phyloP scores from a whole-genome alignment of 139 green algal species.

The Volvox africanus region DNA sequence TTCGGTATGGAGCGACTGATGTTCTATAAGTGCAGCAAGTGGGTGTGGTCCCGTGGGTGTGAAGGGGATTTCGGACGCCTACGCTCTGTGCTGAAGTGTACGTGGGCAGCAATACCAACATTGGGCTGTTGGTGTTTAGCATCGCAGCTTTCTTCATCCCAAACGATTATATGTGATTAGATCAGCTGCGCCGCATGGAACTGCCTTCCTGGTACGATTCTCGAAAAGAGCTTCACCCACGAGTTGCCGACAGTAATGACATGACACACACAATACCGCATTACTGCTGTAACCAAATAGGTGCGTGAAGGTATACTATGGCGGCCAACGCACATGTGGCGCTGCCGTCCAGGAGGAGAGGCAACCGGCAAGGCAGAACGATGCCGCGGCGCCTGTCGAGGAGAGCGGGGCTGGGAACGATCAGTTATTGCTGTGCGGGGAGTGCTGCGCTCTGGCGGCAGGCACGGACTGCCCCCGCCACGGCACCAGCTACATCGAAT shows the following conservation, averaged over 20 bases:
- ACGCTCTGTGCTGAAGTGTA: too few species aligned
- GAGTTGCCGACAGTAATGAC: too few species aligned
- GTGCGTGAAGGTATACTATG: conserved; percentile 58
- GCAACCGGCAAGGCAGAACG: not conserved
- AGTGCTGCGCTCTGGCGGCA: conserved; percentile 1
- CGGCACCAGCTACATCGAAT: conserved; percentile 62
- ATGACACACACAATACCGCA: too few species aligned
- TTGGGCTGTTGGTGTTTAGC: too few species aligned
- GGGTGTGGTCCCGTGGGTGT: too few species aligned
- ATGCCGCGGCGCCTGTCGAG: not conserved
- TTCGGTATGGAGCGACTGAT: conserved; percentile 23
- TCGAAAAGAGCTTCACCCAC: too few species aligned
- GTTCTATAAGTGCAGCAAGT: conserved; percentile 54
- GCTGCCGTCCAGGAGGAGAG: not conserved
- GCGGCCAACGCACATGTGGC: conserved; percentile 53
- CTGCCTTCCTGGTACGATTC: too few species aligned
- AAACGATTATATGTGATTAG: too few species aligned
- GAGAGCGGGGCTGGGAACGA: not conserved
- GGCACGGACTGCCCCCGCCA: conserved; percentile 49
- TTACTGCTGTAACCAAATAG: not conserved
- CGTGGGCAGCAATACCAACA: too few species aligned
- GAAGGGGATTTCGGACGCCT: too few species aligned
- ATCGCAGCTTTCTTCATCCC: too few species aligned
- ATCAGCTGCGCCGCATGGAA: too few species aligned
- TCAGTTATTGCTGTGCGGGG: conserved; percentile 43